A percentile compares a stretch with the other conserved stretches of the same genome.
phyloP scores from a whole-genome alignment of 208 protist genomes.

The Leishmania amazonensis region DNA sequence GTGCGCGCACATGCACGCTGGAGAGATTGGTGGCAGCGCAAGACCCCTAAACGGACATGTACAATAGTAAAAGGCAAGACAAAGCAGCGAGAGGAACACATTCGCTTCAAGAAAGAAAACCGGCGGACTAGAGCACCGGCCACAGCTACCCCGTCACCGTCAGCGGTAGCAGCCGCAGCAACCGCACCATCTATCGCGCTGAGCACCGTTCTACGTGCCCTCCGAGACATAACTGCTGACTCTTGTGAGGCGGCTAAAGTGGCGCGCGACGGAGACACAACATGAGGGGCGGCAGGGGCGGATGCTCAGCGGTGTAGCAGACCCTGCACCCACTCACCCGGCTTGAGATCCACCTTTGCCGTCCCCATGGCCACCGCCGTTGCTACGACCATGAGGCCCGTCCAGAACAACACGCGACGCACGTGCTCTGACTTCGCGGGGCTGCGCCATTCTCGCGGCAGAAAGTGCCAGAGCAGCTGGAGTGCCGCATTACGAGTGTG shows the following conservation, averaged over 20 bases:
- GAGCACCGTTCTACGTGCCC: background rate
- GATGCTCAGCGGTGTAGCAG: slow-evolving; percentile 17
- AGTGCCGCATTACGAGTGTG: slow-evolving; percentile 73
- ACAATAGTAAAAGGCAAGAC: too few relatives aligned
- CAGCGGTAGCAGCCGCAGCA: background rate
- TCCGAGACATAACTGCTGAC: background rate
- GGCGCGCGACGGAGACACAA: background rate
- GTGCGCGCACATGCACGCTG: background rate
- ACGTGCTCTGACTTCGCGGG: slow-evolving; percentile 38
- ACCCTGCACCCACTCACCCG: slow-evolving; percentile 14
- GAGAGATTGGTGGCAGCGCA: background rate
- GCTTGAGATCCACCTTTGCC: slow-evolving; percentile 11
- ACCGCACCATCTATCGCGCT: background rate
- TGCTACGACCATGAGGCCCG: slow-evolving; percentile 33
- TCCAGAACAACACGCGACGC: slow-evolving; percentile 29
- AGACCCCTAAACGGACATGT: background rate
- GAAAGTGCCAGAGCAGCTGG: slow-evolving; percentile 59
- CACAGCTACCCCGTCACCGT: background rate
- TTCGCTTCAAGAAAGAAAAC: background rate
- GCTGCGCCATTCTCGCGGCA: slow-evolving; percentile 80
- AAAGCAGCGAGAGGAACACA: background rate
- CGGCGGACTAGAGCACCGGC: background rate
- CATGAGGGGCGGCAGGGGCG: background rate
- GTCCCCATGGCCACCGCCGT: slow-evolving; percentile 32
- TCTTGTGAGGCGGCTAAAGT: background rate